A percentile compares a stretch with the other conserved stretches of the same genome.
Conservation (phyloP, 176 grass and related monocot genomes). For the Ananas comosus region DNA sequence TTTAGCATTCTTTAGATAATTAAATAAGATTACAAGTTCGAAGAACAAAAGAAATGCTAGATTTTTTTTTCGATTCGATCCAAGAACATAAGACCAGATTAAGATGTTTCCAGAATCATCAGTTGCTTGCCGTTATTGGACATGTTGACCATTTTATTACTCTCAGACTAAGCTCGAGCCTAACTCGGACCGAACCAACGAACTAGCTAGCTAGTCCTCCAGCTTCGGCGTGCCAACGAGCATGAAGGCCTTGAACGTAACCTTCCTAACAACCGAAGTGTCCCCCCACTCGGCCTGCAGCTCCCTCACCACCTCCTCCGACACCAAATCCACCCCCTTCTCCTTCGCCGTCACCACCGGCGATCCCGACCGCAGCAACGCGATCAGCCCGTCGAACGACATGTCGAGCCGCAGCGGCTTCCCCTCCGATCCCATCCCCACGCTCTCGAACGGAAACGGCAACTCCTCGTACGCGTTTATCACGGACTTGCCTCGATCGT, state of each 20-base stretch:
- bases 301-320: slow-evolving; percentile 36
- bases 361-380: slow-evolving; percentile 39
- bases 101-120: no score
- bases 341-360: slow-evolving; percentile 35
- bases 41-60: no score
- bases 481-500: slow-evolving; percentile 10
- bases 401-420: slow-evolving; percentile 15
- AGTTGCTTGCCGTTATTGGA: no score
- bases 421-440: slow-evolving; percentile 28
- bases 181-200: no score
- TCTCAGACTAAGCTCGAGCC: no score
- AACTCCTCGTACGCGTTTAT: slow-evolving; percentile 13
- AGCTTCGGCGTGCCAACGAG: slow-evolving; percentile 46
- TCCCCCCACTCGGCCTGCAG: slow-evolving; percentile 42
- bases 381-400: slow-evolving; percentile 23
- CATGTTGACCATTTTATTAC: no score
- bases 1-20: no score
- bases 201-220: not conserved
- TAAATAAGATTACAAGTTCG: no score
- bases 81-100: no score
- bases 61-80: no score
- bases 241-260: slow-evolving; percentile 59
- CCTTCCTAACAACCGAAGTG: slow-evolving; percentile 20
- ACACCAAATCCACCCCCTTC: slow-evolving; percentile 50
- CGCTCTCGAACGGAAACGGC: slow-evolving; percentile 36